These are phyloP conservation scores for Phytophthora podocarpi DNA, from an alignment of 352 stramenopile genomes.

Conservation along the genomic window DNA sequence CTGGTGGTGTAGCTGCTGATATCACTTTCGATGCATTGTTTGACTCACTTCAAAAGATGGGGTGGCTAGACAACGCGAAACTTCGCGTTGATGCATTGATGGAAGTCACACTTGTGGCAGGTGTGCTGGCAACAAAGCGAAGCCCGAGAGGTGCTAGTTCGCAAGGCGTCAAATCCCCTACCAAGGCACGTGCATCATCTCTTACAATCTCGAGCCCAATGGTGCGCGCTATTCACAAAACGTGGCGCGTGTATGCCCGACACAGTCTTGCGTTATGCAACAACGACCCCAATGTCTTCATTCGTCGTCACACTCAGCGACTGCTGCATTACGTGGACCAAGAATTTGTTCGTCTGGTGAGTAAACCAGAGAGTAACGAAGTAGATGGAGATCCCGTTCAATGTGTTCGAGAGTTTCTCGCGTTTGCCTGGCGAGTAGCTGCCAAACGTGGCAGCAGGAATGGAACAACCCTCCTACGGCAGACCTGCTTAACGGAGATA, in stretches of 20 bases:
- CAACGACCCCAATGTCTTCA: constrained; percentile 63
- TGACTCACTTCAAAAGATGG: constrained; percentile 27
- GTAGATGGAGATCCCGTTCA: constrained; percentile 15
- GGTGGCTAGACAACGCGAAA: constrained; percentile 39
- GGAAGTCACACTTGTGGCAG: constrained; percentile 2
- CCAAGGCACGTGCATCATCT: constrained; percentile 1
- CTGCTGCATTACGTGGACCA: constrained; percentile 29
- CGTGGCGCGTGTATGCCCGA: constrained; percentile 43
- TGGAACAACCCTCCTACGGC: background rate
- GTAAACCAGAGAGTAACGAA: background rate
- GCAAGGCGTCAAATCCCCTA: background rate
- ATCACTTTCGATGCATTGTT: constrained; percentile 52
- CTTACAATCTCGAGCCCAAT: background rate
- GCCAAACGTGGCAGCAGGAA: constrained; percentile 29
- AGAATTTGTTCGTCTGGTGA: constrained; percentile 8
- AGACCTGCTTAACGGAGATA: constrained; percentile 51
- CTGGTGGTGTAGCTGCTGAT: constrained; percentile 26
- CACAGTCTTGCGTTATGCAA: constrained; percentile 44
- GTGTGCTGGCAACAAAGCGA: background rate
- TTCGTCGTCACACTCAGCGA: constrained; percentile 36
- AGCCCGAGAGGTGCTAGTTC: background rate
- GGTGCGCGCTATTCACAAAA: constrained; percentile 23
- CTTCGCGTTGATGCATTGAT: constrained; percentile 31
- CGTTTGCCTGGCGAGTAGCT: constrained; percentile 48
- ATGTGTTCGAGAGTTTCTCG: constrained; percentile 46